Evolutionary conservation across 208 protist genomes (phyloP).

Genomic region (Crithidia fasciculata): DNA sequence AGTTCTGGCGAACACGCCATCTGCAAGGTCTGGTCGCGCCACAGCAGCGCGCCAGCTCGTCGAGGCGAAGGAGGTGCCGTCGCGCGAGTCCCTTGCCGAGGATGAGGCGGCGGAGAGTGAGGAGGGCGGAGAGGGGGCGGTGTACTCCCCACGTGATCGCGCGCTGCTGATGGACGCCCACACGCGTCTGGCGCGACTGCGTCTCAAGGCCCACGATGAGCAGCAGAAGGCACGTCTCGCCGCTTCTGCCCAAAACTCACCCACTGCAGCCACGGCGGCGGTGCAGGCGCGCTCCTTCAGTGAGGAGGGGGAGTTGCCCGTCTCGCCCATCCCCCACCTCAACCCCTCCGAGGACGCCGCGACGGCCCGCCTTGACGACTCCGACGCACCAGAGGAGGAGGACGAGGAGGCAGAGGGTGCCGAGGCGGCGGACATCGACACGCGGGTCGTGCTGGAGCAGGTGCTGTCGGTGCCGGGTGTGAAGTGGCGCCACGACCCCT

Average conservation of each 20-base stretch:
- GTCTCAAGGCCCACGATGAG: slow-evolving; percentile 7
- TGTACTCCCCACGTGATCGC: slow-evolving; percentile 21
- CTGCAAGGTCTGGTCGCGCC: too few relatives aligned
- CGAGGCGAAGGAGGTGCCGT: too few relatives aligned
- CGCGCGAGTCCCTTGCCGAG: not conserved
- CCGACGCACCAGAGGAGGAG: slow-evolving; percentile 4
- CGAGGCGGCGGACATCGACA: slow-evolving; percentile 10
- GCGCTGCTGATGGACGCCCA: slow-evolving; percentile 26
- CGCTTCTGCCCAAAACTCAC: not conserved
- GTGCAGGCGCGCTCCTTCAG: not conserved
- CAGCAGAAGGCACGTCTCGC: slow-evolving; percentile 2
- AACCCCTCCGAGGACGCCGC: slow-evolving; percentile 2
- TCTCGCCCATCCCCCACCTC: slow-evolving; percentile 32
- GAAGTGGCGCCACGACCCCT: slow-evolving; percentile 76
- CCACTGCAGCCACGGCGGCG: not conserved
- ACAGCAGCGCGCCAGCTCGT: too few relatives aligned
- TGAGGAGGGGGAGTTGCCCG: slow-evolving; percentile 11
- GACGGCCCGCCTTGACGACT: slow-evolving; percentile 11
- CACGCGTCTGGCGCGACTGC: slow-evolving; percentile 12
- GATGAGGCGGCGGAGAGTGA: not conserved
- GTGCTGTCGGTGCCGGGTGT: slow-evolving; percentile 45
- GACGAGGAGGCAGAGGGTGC: not conserved
- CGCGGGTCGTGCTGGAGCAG: slow-evolving; percentile 25
- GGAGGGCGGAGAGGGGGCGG: not conserved
- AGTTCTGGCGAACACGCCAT: too few relatives aligned